phyloP scores from a whole-genome alignment of 2,329 filamentous ascomycete genomes.

The Boeremia lycopersici region DNA sequence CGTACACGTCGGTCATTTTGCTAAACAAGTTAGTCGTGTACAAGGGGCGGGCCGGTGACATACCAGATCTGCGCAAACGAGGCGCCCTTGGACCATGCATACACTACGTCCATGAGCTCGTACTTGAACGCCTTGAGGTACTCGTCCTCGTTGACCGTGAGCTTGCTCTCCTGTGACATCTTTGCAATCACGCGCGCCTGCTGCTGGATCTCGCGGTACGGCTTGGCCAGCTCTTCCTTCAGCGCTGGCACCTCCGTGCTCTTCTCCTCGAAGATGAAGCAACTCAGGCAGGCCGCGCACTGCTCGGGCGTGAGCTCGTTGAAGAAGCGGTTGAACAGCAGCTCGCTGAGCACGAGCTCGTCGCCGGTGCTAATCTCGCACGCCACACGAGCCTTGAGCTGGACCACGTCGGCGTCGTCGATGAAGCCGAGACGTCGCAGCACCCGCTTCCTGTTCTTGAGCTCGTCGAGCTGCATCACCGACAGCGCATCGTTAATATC shows the following conservation, averaged over 20 bases:
- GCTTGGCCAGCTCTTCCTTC: conserved; percentile 84
- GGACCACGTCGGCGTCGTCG: conserved; percentile 92
- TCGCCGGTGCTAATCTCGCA: conserved; percentile 98
- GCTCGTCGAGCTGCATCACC: conserved; percentile 90
- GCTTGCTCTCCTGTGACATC: conserved; percentile 91
- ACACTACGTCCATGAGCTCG: conserved; percentile 96
- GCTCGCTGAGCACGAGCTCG: conserved; percentile 88
- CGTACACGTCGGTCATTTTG: conserved; percentile 99
- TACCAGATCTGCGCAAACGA: conserved; percentile 95
- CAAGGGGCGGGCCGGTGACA: conserved; percentile 47
- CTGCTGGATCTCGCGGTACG: conserved; percentile 82
- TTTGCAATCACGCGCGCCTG: conserved; percentile 90
- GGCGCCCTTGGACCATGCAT: conserved; percentile 86
- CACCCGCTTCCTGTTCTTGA: conserved; percentile 95
- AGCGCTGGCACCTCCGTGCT: conserved; percentile 73
- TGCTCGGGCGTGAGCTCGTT: conserved; percentile 91
- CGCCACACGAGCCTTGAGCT: conserved; percentile 94
- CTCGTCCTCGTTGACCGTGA: conserved; percentile 92
- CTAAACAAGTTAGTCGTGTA: conserved; percentile 54
- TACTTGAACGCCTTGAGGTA: conserved; percentile 89
- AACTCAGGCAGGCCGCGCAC: conserved; percentile 83
- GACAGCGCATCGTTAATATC: conserved; percentile 83
- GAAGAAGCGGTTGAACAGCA: conserved; percentile 97
- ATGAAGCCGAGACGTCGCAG: conserved; percentile 93
- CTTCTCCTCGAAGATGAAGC: conserved; percentile 98